phyloP scores from a whole-genome alignment of 2,329 filamentous ascomycete species.

The Diplodia seriata region DNA sequence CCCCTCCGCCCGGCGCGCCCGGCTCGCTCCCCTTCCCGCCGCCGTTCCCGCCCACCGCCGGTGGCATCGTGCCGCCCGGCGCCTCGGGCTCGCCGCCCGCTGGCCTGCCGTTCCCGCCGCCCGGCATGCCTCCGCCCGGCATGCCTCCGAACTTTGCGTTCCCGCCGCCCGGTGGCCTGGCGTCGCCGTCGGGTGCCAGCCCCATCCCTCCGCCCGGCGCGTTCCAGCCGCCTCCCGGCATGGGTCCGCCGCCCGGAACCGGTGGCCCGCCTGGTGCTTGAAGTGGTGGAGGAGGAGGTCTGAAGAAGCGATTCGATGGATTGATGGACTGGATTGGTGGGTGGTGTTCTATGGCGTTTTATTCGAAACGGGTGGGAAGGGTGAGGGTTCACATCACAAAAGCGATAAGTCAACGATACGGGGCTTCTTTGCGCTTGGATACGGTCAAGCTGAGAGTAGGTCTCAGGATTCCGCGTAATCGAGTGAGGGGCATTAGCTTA shows the following conservation, averaged over 20 bases:
- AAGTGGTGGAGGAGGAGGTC: not conserved
- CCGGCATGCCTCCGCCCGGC: conserved; percentile 36
- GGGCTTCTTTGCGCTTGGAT: not conserved
- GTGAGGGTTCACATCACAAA: conserved; percentile 12
- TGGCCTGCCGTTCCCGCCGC: conserved; percentile 52
- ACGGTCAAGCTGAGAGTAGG: not conserved
- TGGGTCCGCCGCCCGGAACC: conserved; percentile 16
- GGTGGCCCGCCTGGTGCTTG: conserved; percentile 21
- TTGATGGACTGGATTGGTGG: not conserved
- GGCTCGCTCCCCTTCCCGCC: conserved; percentile 40
- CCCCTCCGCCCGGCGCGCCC: conserved; percentile 33
- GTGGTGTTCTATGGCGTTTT: conserved; percentile 23
- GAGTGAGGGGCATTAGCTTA: not conserved
- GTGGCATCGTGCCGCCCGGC: conserved; percentile 1
- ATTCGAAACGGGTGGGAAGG: not conserved
- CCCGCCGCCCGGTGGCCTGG: conserved; percentile 21
- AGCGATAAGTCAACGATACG: not conserved
- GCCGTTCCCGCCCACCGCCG: conserved; percentile 37
- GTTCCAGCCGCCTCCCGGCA: conserved; percentile 28
- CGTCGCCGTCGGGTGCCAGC: conserved; percentile 4
- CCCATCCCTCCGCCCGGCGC: conserved; percentile 27
- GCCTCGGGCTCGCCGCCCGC: conserved; percentile 43
- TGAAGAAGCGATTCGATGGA: not conserved
- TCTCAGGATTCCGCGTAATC: not conserved
- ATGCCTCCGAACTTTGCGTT: conserved; percentile 41